Conservation (phyloP, 2,329 filamentous ascomycete species). For the Exophiala bonariae region DNA sequence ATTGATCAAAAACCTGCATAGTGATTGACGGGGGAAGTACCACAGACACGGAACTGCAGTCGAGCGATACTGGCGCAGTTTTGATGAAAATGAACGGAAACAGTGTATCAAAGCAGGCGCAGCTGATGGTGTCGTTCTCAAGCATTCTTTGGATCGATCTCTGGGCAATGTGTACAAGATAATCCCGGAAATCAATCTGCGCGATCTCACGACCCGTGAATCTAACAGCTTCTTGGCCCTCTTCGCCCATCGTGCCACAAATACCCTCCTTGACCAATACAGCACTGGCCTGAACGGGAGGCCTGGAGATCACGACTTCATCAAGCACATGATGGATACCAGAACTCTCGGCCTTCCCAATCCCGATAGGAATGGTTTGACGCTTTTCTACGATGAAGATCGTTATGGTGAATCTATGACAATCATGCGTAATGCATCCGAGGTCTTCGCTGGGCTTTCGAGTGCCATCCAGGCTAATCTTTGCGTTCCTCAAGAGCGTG, state of each 20-base stretch:
- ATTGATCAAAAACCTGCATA: slow-evolving; percentile 10
- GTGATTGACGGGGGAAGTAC: slow-evolving; percentile 44
- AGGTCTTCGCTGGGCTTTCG: slow-evolving; percentile 26
- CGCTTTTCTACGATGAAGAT: slow-evolving; percentile 36
- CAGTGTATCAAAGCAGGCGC: slow-evolving; percentile 38
- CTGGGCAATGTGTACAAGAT: slow-evolving; percentile 42
- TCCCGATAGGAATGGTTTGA: slow-evolving; percentile 35
- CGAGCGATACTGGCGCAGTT: slow-evolving; percentile 42
- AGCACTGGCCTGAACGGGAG: slow-evolving; percentile 29
- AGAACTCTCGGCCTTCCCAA: slow-evolving; percentile 35
- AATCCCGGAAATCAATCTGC: slow-evolving; percentile 47
- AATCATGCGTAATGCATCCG: slow-evolving; percentile 24
- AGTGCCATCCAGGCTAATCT: slow-evolving; percentile 22
- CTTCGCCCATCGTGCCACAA: slow-evolving; percentile 41
- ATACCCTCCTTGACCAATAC: slow-evolving; percentile 38
- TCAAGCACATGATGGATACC: slow-evolving; percentile 36
- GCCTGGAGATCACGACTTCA: slow-evolving; percentile 39
- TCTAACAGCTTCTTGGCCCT: slow-evolving; percentile 42
- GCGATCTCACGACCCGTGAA: slow-evolving; percentile 38
- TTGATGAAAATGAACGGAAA: slow-evolving; percentile 36
- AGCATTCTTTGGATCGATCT: slow-evolving; percentile 35
- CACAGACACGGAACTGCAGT: slow-evolving; percentile 36
- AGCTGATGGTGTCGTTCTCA: slow-evolving; percentile 36
- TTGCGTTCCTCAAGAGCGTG: slow-evolving; percentile 23
- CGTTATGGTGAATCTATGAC: slow-evolving; percentile 40